These are phyloP conservation scores for Linnemannia zychae DNA, from an alignment of 192 early-diverging fungal species.

Conservation along the genomic window DNA sequence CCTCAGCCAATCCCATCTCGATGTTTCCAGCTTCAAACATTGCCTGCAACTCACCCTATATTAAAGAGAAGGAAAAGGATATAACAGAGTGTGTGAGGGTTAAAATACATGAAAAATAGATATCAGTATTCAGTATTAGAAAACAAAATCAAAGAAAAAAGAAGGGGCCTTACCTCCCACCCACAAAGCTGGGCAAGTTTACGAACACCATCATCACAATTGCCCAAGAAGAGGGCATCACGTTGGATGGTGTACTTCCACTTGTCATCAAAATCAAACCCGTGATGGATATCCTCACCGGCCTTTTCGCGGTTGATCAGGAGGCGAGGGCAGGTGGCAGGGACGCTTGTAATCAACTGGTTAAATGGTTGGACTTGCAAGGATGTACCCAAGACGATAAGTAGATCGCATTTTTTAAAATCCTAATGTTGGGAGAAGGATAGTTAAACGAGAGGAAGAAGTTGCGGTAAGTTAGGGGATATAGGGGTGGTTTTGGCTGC, in stretches of 20 bases:
- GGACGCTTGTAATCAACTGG: slow-evolving; percentile 77
- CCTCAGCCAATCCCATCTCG: slow-evolving; percentile 36
- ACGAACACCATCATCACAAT: slow-evolving; percentile 83
- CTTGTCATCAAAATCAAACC: slow-evolving; percentile 87
- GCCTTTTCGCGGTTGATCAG: slow-evolving; percentile 90
- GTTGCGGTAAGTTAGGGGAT: too few species aligned
- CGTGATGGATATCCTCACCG: slow-evolving; percentile 68
- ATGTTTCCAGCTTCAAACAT: slow-evolving; percentile 40
- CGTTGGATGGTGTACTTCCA: slow-evolving; percentile 65
- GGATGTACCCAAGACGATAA: slow-evolving; percentile 95
- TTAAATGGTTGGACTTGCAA: slow-evolving; percentile 93
- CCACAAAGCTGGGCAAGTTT: slow-evolving; percentile 80
- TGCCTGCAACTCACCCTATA: slow-evolving; percentile 32
- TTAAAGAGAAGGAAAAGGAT: neutral
- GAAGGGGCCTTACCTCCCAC: slow-evolving; percentile 74
- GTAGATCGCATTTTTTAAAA: slow-evolving; percentile 79
- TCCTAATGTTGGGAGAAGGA: slow-evolving; percentile 58
- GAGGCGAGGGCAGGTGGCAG: slow-evolving; percentile 77
- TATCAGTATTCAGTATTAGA: neutral
- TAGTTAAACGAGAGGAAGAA: slow-evolving; percentile 4
- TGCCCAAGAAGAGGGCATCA: slow-evolving; percentile 84
- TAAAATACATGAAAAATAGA: neutral
- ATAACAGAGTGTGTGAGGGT: neutral
- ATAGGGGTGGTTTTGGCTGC: too few species aligned
- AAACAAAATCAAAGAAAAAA: neutral